A percentile compares a stretch with the other conserved stretches of the same genome.
These are phyloP conservation scores for Fusarium tuaranense DNA, from an alignment of 2,329 filamentous ascomycete species.

Conservation along the genomic window DNA sequence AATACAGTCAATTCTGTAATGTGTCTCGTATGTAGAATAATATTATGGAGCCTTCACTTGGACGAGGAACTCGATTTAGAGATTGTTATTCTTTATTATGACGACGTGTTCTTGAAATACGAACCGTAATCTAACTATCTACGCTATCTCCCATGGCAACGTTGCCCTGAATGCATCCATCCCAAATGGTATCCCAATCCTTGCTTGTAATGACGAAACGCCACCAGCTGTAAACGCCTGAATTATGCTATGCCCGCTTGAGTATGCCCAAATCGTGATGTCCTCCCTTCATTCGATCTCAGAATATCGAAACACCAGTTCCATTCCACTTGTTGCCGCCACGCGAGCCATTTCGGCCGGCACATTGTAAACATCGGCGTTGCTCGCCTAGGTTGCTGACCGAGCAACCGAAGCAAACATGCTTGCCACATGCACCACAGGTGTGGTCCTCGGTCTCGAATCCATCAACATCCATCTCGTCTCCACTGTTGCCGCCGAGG, in stretches of 20 bases:
- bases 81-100: background rate
- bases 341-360: conserved; percentile 50
- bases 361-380: conserved; percentile 65
- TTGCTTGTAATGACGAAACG: conserved; percentile 6
- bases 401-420: conserved; percentile 70
- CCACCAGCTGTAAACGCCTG: conserved; percentile 9
- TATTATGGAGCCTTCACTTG: background rate
- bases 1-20: conserved; percentile 1
- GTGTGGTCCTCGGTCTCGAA: conserved; percentile 43
- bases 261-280: background rate
- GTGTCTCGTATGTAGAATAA: background rate
- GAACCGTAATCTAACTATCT: background rate
- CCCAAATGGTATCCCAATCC: conserved; percentile 31
- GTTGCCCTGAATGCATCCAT: background rate
- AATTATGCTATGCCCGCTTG: background rate
- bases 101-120: background rate
- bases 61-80: background rate
- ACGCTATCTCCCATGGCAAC: conserved; percentile 2
- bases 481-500: conserved; percentile 38
- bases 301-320: conserved; percentile 39
- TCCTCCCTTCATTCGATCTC: background rate
- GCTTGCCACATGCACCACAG: conserved; percentile 65
- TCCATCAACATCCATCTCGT: conserved; percentile 56
- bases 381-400: conserved; percentile 68
- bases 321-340: conserved; percentile 35